These are phyloP conservation scores for Brassica juncea DNA, from an alignment of 345 rosid species.

Conservation along the genomic window DNA sequence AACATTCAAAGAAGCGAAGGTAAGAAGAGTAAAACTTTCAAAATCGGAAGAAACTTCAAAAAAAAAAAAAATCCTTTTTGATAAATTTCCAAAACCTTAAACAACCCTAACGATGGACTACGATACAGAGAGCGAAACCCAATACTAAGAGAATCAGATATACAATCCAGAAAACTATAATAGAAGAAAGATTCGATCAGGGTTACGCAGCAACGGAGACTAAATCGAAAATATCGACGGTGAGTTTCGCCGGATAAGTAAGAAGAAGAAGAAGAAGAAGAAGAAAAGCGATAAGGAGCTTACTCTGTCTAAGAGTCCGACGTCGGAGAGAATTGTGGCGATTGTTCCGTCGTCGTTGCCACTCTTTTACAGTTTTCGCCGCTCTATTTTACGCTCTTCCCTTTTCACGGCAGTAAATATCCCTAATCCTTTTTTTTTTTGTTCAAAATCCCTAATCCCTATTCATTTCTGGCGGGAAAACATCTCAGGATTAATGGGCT, in stretches of 20 bases:
- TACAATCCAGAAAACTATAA: neutral
- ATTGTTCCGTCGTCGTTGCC: neutral
- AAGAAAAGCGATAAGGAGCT: neutral
- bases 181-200: neutral
- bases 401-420: conserved; percentile 8
- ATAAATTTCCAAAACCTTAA: no score
- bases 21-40: no score
- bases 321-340: conserved; percentile 14
- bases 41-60: no score
- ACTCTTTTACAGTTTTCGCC: neutral
- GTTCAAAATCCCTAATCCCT: neutral
- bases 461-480: conserved; percentile 24
- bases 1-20: no score
- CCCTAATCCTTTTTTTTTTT: neutral
- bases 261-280: neutral
- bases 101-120: neutral
- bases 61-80: no score
- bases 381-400: neutral
- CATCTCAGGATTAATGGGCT: neutral
- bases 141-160: neutral
- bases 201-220: neutral
- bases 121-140: neutral
- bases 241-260: neutral
- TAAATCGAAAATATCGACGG: neutral
- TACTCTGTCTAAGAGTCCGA: conserved; percentile 3